phyloP scores from a whole-genome alignment of 441 rosid species.

The Sinapis alba region DNA sequence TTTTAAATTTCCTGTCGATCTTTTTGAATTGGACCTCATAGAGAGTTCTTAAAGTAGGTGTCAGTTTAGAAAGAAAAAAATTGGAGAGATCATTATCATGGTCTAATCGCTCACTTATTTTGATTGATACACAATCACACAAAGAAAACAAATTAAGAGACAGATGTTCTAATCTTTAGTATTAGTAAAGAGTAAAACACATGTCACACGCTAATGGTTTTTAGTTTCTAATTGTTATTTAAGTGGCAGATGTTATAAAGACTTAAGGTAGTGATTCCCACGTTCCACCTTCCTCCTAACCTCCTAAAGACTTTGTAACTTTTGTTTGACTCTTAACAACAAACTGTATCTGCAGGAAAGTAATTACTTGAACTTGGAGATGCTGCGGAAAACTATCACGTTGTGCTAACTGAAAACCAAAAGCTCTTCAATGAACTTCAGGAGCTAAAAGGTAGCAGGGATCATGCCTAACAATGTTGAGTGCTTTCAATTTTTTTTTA shows the following conservation, averaged over 20 bases:
- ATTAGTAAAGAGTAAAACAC: constrained; percentile 26
- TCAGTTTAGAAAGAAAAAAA: not conserved
- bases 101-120: not conserved
- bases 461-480: constrained; percentile 16
- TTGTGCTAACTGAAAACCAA: constrained; percentile 76
- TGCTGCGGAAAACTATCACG: constrained; percentile 70
- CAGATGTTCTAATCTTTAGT: not conserved
- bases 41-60: not conserved
- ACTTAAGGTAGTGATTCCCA: constrained; percentile 40
- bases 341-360: constrained; percentile 44
- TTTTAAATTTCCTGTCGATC: not conserved
- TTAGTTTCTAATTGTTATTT: no score
- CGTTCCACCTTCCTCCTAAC: constrained; percentile 43
- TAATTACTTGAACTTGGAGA: constrained; percentile 53
- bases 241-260: not conserved
- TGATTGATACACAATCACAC: not conserved
- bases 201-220: constrained; percentile 14
- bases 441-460: constrained; percentile 82
- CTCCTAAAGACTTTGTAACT: no score
- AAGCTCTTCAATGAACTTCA: constrained; percentile 87
- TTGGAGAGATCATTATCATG: not conserved
- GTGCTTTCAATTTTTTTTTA: no score
- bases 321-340: no score
- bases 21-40: not conserved
- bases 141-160: not conserved